A percentile compares a stretch with the other conserved stretches of the same genome.
Conservation (phyloP, 257 asterid genomes). For the Coffea eugenioides region DNA sequence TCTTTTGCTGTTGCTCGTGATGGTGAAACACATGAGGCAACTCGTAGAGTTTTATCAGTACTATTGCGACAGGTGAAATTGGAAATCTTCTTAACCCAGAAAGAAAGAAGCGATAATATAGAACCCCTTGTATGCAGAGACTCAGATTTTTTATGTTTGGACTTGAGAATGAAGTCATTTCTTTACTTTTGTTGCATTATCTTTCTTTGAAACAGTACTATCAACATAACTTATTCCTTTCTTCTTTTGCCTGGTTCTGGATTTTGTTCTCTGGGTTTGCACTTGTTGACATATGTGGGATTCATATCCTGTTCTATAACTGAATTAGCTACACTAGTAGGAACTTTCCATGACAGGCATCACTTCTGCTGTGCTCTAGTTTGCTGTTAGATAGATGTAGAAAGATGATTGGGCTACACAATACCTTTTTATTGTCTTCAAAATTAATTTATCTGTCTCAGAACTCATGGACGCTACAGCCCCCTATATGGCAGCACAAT, state of each 20-base stretch:
- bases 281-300: background rate
- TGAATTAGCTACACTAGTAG: background rate
- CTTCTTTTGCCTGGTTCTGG: background rate
- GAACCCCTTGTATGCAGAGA: background rate
- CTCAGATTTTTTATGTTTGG: background rate
- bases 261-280: background rate
- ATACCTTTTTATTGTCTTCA: background rate
- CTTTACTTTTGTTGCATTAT: background rate
- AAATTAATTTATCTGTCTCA: background rate
- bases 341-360: background rate
- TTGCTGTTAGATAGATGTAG: background rate
- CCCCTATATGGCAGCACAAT: too few relatives aligned
- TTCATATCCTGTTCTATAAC: background rate
- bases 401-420: background rate
- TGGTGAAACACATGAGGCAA: slow-evolving; percentile 91
- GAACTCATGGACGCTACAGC: background rate
- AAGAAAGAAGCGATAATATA: background rate
- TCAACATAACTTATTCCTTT: background rate
- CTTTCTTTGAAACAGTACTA: background rate
- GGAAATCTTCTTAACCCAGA: background rate
- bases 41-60: slow-evolving; percentile 84
- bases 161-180: background rate
- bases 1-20: slow-evolving; percentile 94
- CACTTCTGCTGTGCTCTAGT: background rate
- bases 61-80: slow-evolving; percentile 77